Evolutionary conservation across 306 rosid genomes (phyloP).

Genomic region (Casuarina glauca): DNA sequence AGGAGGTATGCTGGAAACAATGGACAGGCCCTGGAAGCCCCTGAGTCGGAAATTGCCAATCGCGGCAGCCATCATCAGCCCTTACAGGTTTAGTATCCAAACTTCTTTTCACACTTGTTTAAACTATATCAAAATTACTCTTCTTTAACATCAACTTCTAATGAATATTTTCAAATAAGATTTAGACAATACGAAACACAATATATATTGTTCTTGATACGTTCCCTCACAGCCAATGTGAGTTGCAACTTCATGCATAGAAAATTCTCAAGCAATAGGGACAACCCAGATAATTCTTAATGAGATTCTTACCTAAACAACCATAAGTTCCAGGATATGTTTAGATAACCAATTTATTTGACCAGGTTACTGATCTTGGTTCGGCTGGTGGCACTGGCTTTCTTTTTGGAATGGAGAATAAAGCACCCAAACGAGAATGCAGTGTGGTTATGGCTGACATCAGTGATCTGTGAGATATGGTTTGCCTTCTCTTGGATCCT

Average conservation of each 20-base stretch:
- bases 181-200: too few relatives aligned
- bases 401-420: slow-evolving; percentile 81
- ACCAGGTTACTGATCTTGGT: slow-evolving; percentile 60
- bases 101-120: background rate
- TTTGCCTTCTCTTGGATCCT: slow-evolving; percentile 93
- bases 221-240: too few relatives aligned
- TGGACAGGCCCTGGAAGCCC: slow-evolving; percentile 78
- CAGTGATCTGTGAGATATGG: slow-evolving; percentile 89
- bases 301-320: too few relatives aligned
- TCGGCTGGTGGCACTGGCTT: slow-evolving; percentile 55
- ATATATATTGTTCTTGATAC: too few relatives aligned
- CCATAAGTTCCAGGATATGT: background rate
- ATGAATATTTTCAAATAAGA: too few relatives aligned
- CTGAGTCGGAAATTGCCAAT: slow-evolving; percentile 53
- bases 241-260: too few relatives aligned
- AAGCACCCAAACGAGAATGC: slow-evolving; percentile 76
- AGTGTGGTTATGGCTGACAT: slow-evolving; percentile 75
- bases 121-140: background rate
- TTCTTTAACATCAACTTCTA: too few relatives aligned
- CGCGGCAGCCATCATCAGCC: slow-evolving; percentile 57
- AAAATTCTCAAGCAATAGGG: too few relatives aligned
- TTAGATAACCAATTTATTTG: background rate
- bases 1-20: slow-evolving; percentile 46
- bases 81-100: slow-evolving; percentile 60
- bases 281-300: too few relatives aligned